phyloP scores from a whole-genome alignment of 2,329 filamentous ascomycete genomes.

The Cladosporium sp. region DNA sequence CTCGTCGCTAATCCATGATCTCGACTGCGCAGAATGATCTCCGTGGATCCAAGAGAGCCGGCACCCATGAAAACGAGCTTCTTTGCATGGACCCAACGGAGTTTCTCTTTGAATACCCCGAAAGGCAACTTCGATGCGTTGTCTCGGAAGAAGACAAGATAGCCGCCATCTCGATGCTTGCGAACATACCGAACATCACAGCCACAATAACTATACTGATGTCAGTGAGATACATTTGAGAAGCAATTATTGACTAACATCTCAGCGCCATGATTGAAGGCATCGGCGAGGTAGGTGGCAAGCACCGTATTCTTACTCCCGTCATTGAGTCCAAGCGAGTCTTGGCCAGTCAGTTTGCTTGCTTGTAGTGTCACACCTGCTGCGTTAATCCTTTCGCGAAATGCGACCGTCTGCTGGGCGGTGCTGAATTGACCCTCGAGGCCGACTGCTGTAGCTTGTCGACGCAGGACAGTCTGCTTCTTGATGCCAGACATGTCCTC shows the following conservation, averaged over 20 bases:
- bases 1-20: slow-evolving; percentile 51
- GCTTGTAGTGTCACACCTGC: slow-evolving; percentile 62
- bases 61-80: slow-evolving; percentile 64
- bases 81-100: slow-evolving; percentile 65
- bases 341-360: slow-evolving; percentile 58
- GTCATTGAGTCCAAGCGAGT: slow-evolving; percentile 62
- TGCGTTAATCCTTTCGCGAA: slow-evolving; percentile 57
- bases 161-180: slow-evolving; percentile 51
- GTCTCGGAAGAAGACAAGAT: slow-evolving; percentile 63
- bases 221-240: neutral
- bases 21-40: slow-evolving; percentile 41
- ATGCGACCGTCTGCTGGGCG: slow-evolving; percentile 52
- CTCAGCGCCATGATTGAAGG: slow-evolving; percentile 69
- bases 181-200: slow-evolving; percentile 63
- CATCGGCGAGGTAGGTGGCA: slow-evolving; percentile 64
- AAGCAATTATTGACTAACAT: slow-evolving; percentile 34
- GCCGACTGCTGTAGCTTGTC: slow-evolving; percentile 50
- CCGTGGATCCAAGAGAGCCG: slow-evolving; percentile 61
- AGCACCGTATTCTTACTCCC: slow-evolving; percentile 63
- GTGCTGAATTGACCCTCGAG: neutral
- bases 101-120: slow-evolving; percentile 54
- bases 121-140: slow-evolving; percentile 56
- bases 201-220: slow-evolving; percentile 52
- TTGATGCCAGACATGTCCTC: slow-evolving; percentile 53
- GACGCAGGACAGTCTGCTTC: slow-evolving; percentile 56